Percentiles rank a stretch among this genome's conserved stretches.
Conservation (phyloP, 257 asterid species). For the Catharanthus roseus region DNA sequence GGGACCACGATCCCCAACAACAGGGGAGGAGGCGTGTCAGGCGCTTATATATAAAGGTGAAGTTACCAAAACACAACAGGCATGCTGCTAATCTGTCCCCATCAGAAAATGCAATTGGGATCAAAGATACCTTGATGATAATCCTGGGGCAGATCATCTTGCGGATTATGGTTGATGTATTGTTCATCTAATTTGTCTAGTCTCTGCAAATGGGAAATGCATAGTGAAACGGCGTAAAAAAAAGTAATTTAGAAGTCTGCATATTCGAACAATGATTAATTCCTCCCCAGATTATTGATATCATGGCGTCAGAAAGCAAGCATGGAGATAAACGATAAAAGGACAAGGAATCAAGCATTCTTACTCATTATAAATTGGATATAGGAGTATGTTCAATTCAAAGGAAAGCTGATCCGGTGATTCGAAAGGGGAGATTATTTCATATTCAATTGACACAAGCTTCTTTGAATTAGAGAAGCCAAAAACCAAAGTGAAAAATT, state of each 20-base stretch:
- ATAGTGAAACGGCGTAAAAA: not conserved
- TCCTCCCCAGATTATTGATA: not conserved
- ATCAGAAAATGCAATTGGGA: slow-evolving; percentile 8
- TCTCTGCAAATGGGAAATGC: slow-evolving; percentile 42
- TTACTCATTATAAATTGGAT: not conserved
- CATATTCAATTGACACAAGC: not conserved
- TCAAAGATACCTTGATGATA: slow-evolving; percentile 69
- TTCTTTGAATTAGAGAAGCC: not conserved
- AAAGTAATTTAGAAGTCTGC: not conserved
- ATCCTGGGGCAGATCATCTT: slow-evolving; percentile 37
- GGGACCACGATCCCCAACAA: slow-evolving; percentile 5
- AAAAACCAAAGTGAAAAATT: not conserved
- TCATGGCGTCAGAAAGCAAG: not conserved
- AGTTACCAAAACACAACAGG: slow-evolving; percentile 5
- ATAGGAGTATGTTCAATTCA: not conserved
- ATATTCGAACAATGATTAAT: not conserved
- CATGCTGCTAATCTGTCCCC: slow-evolving; percentile 1
- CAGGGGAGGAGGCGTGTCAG: not conserved
- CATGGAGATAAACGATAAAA: not conserved
- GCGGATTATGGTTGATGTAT: slow-evolving; percentile 33
- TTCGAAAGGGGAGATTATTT: not conserved
- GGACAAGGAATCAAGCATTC: not conserved
- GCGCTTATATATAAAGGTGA: not conserved
- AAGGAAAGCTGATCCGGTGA: not conserved
- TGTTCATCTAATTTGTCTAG: slow-evolving; percentile 63